Conservation (phyloP, 192 early-diverging fungal species). For the Obelidium mucronatum region DNA sequence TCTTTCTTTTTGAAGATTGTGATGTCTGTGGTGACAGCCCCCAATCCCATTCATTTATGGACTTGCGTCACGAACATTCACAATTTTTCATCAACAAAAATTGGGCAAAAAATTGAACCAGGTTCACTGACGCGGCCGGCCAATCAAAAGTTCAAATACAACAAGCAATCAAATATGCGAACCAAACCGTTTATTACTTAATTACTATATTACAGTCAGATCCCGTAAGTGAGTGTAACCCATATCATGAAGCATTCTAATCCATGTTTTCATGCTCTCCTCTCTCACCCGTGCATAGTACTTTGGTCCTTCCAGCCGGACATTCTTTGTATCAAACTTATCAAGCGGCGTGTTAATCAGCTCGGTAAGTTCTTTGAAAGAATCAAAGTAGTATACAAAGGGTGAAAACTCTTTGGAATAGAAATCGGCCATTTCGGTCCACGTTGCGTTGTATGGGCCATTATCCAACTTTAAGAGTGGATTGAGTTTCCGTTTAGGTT, state of each 20-base stretch:
- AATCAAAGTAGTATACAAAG: slow-evolving; percentile 38
- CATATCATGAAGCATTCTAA: slow-evolving; percentile 10
- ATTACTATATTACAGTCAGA: neutral
- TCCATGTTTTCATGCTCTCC: slow-evolving; percentile 18
- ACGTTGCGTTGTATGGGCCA: slow-evolving; percentile 18
- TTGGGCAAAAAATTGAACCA: too few species aligned
- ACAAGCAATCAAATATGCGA: too few species aligned
- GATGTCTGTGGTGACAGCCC: too few species aligned
- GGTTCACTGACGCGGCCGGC: too few species aligned
- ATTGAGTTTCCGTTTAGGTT: too few species aligned
- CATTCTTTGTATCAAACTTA: slow-evolving; percentile 26
- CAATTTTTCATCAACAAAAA: too few species aligned
- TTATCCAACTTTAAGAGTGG: too few species aligned
- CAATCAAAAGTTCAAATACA: too few species aligned
- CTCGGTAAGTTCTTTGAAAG: slow-evolving; percentile 10
- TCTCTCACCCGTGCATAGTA: slow-evolving; percentile 1
- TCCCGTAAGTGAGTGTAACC: neutral
- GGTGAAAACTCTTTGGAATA: slow-evolving; percentile 30
- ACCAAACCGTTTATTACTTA: neutral
- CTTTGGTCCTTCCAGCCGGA: slow-evolving; percentile 14
- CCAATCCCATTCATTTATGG: too few species aligned
- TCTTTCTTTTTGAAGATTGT: too few species aligned
- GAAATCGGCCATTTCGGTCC: slow-evolving; percentile 26
- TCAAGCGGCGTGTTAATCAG: slow-evolving; percentile 3
- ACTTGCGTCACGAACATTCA: too few species aligned